These are phyloP conservation scores for Middelhovenomyces tepae DNA, from an alignment of 805 yeast genomes.

Conservation along the genomic window DNA sequence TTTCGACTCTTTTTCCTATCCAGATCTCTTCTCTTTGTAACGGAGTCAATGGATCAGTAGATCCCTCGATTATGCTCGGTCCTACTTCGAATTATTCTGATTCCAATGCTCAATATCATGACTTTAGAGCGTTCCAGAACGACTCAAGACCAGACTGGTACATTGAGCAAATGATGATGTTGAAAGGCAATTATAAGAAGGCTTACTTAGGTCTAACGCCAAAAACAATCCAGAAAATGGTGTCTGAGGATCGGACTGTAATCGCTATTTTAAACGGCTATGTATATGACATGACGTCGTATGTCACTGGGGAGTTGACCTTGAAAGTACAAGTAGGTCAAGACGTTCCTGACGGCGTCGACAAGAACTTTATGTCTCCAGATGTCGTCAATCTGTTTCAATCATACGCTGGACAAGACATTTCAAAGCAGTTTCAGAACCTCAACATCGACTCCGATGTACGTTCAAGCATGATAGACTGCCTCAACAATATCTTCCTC, in stretches of 20 bases:
- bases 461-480: constrained; percentile 23
- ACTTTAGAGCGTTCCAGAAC: constrained; percentile 30
- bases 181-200: constrained; percentile 28
- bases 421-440: constrained; percentile 21
- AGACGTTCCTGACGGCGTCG: constrained; percentile 17
- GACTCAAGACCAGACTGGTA: constrained; percentile 38
- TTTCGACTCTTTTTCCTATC: constrained; percentile 30
- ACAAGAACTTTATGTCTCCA: constrained; percentile 26
- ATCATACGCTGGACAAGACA: constrained; percentile 28
- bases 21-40: constrained; percentile 33
- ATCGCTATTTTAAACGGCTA: constrained; percentile 29
- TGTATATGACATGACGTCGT: constrained; percentile 32
- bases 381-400: constrained; percentile 27
- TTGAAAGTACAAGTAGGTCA: constrained; percentile 24
- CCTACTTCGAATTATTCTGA: constrained; percentile 28
- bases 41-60: constrained; percentile 26
- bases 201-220: constrained; percentile 32
- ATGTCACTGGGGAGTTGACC: constrained; percentile 28
- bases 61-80: constrained; percentile 23
- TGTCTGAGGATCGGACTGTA: constrained; percentile 15
- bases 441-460: constrained; percentile 20
- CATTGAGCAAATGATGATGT: constrained; percentile 28
- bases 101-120: constrained; percentile 32
- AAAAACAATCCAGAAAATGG: constrained; percentile 21
- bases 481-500: constrained; percentile 32